Conservation (phyloP, 2,329 filamentous ascomycete genomes). For the Colletotrichum lini region DNA sequence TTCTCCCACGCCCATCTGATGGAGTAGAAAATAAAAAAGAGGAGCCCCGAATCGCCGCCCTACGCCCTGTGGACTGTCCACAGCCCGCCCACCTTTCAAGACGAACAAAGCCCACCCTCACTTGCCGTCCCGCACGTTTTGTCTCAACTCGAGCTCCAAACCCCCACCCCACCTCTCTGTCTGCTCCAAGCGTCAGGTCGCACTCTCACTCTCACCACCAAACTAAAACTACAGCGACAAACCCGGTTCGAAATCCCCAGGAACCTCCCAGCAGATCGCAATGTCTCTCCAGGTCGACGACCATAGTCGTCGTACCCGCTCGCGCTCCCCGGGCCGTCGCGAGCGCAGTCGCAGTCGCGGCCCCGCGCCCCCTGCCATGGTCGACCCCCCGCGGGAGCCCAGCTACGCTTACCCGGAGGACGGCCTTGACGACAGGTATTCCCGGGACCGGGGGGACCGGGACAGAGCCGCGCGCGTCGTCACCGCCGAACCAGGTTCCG, state of each 20-base stretch:
- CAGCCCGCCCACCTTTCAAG: constrained; percentile 23
- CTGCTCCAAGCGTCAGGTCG: constrained; percentile 3
- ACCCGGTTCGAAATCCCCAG: constrained; percentile 24
- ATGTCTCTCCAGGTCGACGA: constrained; percentile 69
- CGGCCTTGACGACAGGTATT: constrained; percentile 56
- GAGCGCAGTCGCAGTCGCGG: constrained; percentile 54
- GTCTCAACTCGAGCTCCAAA: constrained; percentile 38
- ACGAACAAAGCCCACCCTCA: constrained; percentile 28
- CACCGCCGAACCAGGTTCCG: constrained; percentile 35
- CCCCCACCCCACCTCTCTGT: constrained; percentile 16
- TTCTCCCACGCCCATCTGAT: constrained; percentile 19
- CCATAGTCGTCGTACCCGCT: constrained; percentile 60
- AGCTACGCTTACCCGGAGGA: constrained; percentile 60
- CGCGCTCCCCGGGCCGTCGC: constrained; percentile 61
- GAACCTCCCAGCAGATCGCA: constrained; percentile 35
- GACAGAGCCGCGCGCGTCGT: constrained; percentile 40
- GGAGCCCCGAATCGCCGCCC: constrained; percentile 5
- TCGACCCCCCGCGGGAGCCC: constrained; percentile 60
- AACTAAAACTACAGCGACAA: constrained; percentile 31
- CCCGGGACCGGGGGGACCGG: constrained; percentile 11
- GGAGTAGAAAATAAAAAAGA: background rate
- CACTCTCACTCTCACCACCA: constrained; percentile 8
- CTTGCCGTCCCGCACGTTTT: constrained; percentile 33
- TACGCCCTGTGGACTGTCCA: constrained; percentile 18
- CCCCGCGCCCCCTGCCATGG: constrained; percentile 48